These are phyloP conservation scores for Apophysomyces trapeziformis DNA, from an alignment of 371 early-diverging fungal genomes.

Conservation along the genomic window DNA sequence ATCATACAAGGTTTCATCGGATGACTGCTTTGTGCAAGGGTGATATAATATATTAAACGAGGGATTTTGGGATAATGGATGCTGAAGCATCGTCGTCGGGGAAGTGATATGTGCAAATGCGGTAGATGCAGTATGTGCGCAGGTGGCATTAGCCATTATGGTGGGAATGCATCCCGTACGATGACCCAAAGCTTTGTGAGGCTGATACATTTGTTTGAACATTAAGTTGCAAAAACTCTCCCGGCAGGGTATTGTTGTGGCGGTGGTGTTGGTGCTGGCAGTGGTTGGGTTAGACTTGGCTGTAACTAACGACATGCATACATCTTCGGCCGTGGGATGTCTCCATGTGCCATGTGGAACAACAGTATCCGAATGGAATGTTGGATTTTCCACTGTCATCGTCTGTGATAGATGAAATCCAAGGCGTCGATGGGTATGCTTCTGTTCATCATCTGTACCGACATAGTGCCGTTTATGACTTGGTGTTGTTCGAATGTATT, in stretches of 20 bases:
- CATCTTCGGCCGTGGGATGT: neutral
- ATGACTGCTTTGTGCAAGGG: constrained; percentile 2
- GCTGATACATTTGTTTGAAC: neutral
- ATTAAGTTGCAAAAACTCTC: neutral
- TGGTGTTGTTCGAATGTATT: constrained; percentile 1
- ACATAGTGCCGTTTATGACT: neutral
- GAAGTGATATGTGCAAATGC: constrained; percentile 6
- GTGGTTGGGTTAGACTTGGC: neutral
- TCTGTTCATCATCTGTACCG: constrained; percentile 1
- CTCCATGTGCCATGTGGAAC: constrained; percentile 23
- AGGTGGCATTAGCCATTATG: constrained; percentile 3
- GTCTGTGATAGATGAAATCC: constrained; percentile 2
- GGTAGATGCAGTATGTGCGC: neutral
- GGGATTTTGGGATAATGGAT: neutral
- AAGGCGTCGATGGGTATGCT: neutral
- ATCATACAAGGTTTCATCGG: neutral
- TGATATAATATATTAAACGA: neutral
- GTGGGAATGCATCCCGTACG: neutral
- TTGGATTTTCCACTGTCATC: neutral
- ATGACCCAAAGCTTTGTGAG: neutral
- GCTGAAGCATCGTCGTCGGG: neutral
- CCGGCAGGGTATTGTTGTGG: neutral
- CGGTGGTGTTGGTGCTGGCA: neutral
- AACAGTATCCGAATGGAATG: constrained; percentile 16
- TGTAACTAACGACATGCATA: neutral